A percentile compares a stretch with the other conserved stretches of the same genome.
phyloP scores from a whole-genome alignment of 23 red algal species.

The Gracilariopsis chorda region DNA sequence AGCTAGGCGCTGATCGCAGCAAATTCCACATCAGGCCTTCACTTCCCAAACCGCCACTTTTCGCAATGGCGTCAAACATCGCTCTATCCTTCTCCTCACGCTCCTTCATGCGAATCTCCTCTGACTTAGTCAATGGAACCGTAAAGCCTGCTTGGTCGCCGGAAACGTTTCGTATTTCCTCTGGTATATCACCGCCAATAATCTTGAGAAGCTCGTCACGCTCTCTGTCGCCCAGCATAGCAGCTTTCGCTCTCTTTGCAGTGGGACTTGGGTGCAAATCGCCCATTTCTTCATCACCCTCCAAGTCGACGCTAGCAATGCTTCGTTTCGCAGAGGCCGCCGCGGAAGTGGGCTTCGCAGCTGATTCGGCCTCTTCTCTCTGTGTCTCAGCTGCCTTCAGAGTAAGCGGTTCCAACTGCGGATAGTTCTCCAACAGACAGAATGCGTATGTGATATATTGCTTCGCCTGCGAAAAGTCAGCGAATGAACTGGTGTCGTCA shows the following conservation, averaged over 20 bases:
- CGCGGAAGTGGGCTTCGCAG: too few relatives aligned
- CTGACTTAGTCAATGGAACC: not conserved
- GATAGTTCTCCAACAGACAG: constrained; percentile 35
- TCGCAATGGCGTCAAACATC: not conserved
- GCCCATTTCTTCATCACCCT: not conserved
- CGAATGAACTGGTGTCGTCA: constrained; percentile 1
- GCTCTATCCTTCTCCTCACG: constrained; percentile 23
- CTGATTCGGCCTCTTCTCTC: not conserved
- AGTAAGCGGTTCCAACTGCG: constrained; percentile 13
- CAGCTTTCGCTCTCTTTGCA: constrained; percentile 1
- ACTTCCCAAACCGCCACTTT: not conserved
- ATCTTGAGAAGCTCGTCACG: constrained; percentile 18
- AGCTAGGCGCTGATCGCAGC: not conserved
- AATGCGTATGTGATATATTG: constrained; percentile 32
- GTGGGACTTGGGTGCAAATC: not conserved
- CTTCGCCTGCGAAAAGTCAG: not conserved
- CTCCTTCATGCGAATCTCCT: not conserved
- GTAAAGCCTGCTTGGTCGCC: not conserved
- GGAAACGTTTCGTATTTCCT: not conserved
- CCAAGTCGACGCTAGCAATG: not conserved
- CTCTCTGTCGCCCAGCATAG: constrained; percentile 7
- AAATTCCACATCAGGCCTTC: constrained; percentile 7
- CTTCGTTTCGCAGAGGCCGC: not conserved
- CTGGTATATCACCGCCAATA: not conserved
- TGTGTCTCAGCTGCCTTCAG: not conserved